phyloP scores from a whole-genome alignment of 106 monocot genomes.

The Narthecium ossifragum region DNA sequence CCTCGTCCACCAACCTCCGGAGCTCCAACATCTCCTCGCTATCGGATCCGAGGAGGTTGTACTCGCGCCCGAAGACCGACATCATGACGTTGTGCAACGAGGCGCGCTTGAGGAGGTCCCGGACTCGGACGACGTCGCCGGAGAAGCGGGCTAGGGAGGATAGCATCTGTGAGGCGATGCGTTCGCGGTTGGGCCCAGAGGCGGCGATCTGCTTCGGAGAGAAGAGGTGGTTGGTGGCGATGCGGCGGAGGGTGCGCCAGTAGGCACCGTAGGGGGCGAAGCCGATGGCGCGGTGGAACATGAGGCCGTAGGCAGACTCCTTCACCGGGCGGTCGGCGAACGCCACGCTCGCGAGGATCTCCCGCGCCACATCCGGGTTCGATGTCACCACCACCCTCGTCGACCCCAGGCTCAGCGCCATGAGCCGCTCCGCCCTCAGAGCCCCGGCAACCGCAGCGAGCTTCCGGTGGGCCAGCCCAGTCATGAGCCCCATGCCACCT shows the following conservation, averaged over 20 bases:
- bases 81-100: slow-evolving; percentile 58
- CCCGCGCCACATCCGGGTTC: slow-evolving; percentile 43
- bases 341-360: slow-evolving; percentile 35
- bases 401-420: slow-evolving; percentile 53
- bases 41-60: slow-evolving; percentile 9
- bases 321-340: slow-evolving; percentile 72
- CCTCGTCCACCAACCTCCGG: slow-evolving; percentile 46
- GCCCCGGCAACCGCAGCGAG: slow-evolving; percentile 23
- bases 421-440: slow-evolving; percentile 29
- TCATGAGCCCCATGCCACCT: slow-evolving; percentile 58
- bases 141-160: background rate
- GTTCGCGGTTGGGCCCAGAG: slow-evolving; percentile 9
- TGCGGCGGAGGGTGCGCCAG: slow-evolving; percentile 57
- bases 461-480: slow-evolving; percentile 49
- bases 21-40: slow-evolving; percentile 27
- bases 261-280: slow-evolving; percentile 62
- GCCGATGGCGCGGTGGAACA: slow-evolving; percentile 78
- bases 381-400: slow-evolving; percentile 38
- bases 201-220: slow-evolving; percentile 25
- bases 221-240: slow-evolving; percentile 52
- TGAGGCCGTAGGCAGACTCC: slow-evolving; percentile 56
- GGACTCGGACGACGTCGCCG: slow-evolving; percentile 1
- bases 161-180: slow-evolving; percentile 42
- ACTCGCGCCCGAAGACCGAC: slow-evolving; percentile 50
- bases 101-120: slow-evolving; percentile 33